Evolutionary conservation across 2,329 filamentous ascomycete genomes (phyloP), one percentile per base, ranked within the genome.

Genomic region (Canariomyces notabilis): DNA sequence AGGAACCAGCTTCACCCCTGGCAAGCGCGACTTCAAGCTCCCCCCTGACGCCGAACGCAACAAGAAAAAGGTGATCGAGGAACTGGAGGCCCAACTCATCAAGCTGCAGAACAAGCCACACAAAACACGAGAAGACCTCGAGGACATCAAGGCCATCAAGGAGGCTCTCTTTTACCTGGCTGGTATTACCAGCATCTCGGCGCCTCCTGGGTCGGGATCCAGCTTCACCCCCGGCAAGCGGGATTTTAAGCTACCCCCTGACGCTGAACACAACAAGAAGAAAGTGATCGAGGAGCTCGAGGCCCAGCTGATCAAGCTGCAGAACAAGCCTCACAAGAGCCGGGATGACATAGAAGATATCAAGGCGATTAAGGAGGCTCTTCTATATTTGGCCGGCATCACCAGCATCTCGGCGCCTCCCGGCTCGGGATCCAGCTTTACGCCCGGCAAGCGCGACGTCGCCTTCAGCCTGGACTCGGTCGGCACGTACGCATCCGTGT

Each of bases 401-500:
- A 47, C 34, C 34, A 36, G 21, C 32, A 57, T 59, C 46, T 47
- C 45, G 6, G 55, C 55, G 2, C 52, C 55, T 7, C 53, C 54
- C 2, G 57, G 57, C 15, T 46, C 48, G 11, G 49, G 48, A 11
- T 41, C 44, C 29, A 56, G 42, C 26, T 59, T 59, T 42, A 54
- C 50, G 9, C 56, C 55, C 2, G 57, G 56, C 23, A 58, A 59
- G 49, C 56, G 51, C 15, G 42, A 50, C 22, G 33, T 42, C 8
- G 18, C 8, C n/a, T 45, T 56, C 46, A 39, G 20, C 29, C 44
- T 49, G 44, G 37, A 39, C 32, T 40, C 49, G 2, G 40, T 50
- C 26, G 53, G 44, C 46, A 38, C 44, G 32, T 53, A 50, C 48
- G 75, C 87, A 1, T 76, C 83, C 3, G 73, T 75, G 38, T 79